A percentile compares a stretch with the other conserved stretches of the same genome.
Evolutionary conservation across 306 rosid genomes (phyloP).

Genomic region (Acacia melanoxylon): DNA sequence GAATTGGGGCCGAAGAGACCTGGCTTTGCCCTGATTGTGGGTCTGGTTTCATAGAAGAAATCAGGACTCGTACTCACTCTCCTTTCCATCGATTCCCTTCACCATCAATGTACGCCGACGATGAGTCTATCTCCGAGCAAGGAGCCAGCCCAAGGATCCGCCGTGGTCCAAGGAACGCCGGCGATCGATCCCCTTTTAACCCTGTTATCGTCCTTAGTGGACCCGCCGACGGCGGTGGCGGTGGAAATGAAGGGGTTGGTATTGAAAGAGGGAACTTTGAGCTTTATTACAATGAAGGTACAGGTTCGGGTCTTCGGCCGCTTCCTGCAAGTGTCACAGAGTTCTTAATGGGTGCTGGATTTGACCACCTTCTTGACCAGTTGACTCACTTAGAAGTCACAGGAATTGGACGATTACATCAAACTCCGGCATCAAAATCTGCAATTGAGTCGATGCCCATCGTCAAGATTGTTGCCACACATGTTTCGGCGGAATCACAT

Average conservation of each 20-base stretch:
- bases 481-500: conserved; percentile 54
- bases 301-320: conserved; percentile 61
- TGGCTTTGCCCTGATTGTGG: conserved; percentile 59
- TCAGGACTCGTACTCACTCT: conserved; percentile 42
- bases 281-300: conserved; percentile 65
- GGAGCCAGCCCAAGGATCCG: conserved; percentile 44
- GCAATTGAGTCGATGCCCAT: conserved; percentile 70
- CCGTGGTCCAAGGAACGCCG: conserved; percentile 43
- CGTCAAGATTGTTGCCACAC: conserved; percentile 49
- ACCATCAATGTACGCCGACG: conserved; percentile 43
- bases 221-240: conserved; percentile 36
- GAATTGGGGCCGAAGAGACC: conserved; percentile 38
- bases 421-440: conserved; percentile 66
- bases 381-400: conserved; percentile 54
- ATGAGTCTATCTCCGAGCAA: conserved; percentile 31
- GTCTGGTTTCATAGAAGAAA: conserved; percentile 60
- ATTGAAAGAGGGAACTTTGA: conserved; percentile 54
- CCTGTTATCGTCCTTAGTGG: conserved; percentile 69
- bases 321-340: conserved; percentile 59
- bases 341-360: conserved; percentile 67
- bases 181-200: conserved; percentile 63
- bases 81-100: conserved; percentile 48
- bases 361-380: conserved; percentile 65
- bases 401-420: conserved; percentile 43
- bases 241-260: conserved; percentile 43